phyloP scores from a whole-genome alignment of 2,329 filamentous ascomycete species.

The Penicillium concentricum region DNA sequence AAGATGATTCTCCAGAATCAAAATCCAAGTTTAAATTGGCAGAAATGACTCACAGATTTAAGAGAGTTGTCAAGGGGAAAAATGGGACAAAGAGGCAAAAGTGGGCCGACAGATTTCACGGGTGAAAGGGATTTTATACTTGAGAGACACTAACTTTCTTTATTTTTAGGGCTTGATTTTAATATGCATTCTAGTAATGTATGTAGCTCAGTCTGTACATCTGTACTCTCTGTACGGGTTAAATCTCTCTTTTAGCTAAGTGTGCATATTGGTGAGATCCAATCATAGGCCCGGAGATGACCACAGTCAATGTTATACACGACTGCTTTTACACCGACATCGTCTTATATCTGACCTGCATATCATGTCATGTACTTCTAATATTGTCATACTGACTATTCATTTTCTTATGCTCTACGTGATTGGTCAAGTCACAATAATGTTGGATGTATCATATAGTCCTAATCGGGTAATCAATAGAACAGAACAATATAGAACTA shows the following conservation, averaged over 20 bases:
- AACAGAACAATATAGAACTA: not conserved
- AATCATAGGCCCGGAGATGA: constrained; percentile 1
- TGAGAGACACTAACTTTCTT: not conserved
- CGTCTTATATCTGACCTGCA: too few species aligned
- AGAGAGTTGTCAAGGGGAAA: not conserved
- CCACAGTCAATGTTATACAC: constrained; percentile 1
- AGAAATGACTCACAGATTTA: constrained; percentile 6
- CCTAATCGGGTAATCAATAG: not conserved
- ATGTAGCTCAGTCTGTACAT: not conserved
- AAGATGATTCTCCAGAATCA: not conserved
- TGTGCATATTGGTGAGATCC: not conserved
- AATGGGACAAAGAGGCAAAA: constrained; percentile 3
- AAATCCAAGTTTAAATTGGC: not conserved
- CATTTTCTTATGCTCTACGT: not conserved
- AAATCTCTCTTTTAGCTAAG: not conserved
- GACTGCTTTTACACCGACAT: not conserved
- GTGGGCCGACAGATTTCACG: constrained; percentile 1
- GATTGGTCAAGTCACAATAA: not conserved
- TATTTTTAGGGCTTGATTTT: not conserved
- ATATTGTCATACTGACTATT: not conserved
- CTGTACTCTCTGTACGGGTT: not conserved
- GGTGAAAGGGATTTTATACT: constrained; percentile 1
- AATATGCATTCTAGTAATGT: not conserved
- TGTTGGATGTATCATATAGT: not conserved
- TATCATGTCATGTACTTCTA: not conserved